Percentiles rank a stretch among this genome's conserved stretches.
Conservation (phyloP, 2,329 filamentous ascomycete genomes). For the Ophidiomyces ophidiicola region DNA sequence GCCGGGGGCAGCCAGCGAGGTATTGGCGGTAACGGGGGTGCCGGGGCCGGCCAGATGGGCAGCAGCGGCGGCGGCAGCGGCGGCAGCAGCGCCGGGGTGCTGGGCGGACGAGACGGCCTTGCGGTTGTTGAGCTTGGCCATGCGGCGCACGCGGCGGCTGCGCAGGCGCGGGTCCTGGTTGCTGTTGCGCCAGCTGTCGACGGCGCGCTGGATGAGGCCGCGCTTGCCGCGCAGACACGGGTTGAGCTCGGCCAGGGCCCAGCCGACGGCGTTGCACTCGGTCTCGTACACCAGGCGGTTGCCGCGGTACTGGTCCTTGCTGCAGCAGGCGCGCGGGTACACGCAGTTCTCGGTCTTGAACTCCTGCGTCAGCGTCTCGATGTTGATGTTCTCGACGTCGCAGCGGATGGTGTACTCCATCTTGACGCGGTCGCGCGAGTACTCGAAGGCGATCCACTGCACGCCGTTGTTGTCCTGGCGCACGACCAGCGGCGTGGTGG, state of each 20-base stretch:
- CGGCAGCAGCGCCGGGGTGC: slow-evolving; percentile 52
- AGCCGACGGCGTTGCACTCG: slow-evolving; percentile 99
- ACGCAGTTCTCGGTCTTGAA: slow-evolving; percentile 99
- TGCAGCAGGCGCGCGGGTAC: slow-evolving; percentile 86
- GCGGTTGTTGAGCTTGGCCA: slow-evolving; percentile 89
- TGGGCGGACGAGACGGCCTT: slow-evolving; percentile 53
- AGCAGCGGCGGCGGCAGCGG: slow-evolving; percentile 49
- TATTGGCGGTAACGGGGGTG: slow-evolving; percentile 48
- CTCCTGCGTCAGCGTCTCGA: slow-evolving; percentile 68
- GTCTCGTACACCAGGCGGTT: slow-evolving; percentile 95
- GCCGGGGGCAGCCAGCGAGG: slow-evolving; percentile 28
- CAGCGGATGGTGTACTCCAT: slow-evolving; percentile 99
- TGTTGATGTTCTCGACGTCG: slow-evolving; percentile 92
- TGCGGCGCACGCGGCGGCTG: slow-evolving; percentile 80
- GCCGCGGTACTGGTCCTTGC: slow-evolving; percentile 90
- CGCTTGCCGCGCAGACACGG: slow-evolving; percentile 82
- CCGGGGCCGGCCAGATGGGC: slow-evolving; percentile 57
- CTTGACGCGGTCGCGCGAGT: slow-evolving; percentile 91
- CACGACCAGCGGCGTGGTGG: slow-evolving; percentile 87
- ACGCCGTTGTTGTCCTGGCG: slow-evolving; percentile 92
- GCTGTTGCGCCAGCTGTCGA: slow-evolving; percentile 98
- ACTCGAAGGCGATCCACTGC: slow-evolving; percentile 98
- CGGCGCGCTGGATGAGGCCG: slow-evolving; percentile 88
- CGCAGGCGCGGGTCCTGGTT: slow-evolving; percentile 88
- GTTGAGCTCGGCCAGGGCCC: slow-evolving; percentile 90